A percentile compares a stretch with the other conserved stretches of the same genome.
Evolutionary conservation across 192 early-diverging fungal genomes (phyloP).

Genomic region (Podila clonocystis): DNA sequence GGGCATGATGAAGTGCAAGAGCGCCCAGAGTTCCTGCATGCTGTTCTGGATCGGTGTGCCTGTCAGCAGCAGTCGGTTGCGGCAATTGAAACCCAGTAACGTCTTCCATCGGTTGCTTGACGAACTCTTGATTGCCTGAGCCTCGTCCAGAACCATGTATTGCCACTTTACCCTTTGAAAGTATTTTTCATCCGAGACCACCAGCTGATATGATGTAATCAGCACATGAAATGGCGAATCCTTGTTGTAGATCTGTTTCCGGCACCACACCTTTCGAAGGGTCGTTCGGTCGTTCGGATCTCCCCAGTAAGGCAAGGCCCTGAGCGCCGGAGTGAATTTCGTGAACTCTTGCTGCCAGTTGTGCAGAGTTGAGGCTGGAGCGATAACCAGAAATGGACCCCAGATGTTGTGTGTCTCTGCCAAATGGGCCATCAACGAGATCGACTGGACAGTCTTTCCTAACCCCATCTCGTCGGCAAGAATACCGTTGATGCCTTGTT

Average conservation of each 20-base stretch:
- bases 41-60: conserved; percentile 96
- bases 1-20: conserved; percentile 97
- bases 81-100: conserved; percentile 83
- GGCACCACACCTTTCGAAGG: conserved; percentile 81
- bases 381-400: conserved; percentile 93
- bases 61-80: conserved; percentile 87
- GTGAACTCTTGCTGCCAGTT: conserved; percentile 95
- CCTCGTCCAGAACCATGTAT: conserved; percentile 96
- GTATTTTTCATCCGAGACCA: conserved; percentile 82
- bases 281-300: conserved; percentile 83
- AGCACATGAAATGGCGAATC: conserved; percentile 89
- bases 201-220: conserved; percentile 90
- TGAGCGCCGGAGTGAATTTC: conserved; percentile 82
- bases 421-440: conserved; percentile 88
- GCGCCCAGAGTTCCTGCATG: conserved; percentile 95
- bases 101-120: conserved; percentile 88
- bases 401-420: conserved; percentile 87
- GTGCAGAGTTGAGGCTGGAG: conserved; percentile 87
- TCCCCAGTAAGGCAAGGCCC: conserved; percentile 89
- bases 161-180: conserved; percentile 91
- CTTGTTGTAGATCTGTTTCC: conserved; percentile 75
- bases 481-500: conserved; percentile 91
- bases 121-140: conserved; percentile 94
- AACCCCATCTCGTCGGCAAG: conserved; percentile 90
- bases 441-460: conserved; percentile 92